Evolutionary conservation across 192 early-diverging fungal genomes (phyloP).

Genomic region (Thamnidium elegans): DNA sequence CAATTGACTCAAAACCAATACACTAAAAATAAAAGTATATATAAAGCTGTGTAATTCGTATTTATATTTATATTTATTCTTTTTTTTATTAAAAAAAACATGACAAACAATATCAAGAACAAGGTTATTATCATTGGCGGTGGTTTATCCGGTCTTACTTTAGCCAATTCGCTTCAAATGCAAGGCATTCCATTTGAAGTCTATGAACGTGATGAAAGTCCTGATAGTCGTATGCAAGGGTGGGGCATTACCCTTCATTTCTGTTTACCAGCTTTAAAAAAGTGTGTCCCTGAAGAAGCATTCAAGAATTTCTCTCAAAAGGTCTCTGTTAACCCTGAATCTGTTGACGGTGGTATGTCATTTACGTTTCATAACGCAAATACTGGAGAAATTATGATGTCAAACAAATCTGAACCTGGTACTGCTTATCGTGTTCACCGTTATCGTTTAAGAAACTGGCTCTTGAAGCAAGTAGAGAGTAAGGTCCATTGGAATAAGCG

Average conservation of each 20-base stretch:
- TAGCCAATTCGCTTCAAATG: constrained; percentile 14
- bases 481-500: constrained; percentile 19
- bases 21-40: too few relatives aligned
- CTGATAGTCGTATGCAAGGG: not conserved
- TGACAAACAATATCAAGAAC: not conserved
- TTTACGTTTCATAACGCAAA: constrained; percentile 6
- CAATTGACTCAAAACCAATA: too few relatives aligned
- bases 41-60: too few relatives aligned
- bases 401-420: not conserved
- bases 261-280: not conserved
- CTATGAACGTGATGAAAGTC: constrained; percentile 23
- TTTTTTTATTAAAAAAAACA: too few relatives aligned
- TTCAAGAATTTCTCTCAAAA: constrained; percentile 12
- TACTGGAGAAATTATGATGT: not conserved
- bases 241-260: constrained; percentile 9
- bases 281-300: constrained; percentile 1
- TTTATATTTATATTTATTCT: too few relatives aligned
- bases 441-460: constrained; percentile 7
- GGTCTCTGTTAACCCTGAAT: constrained; percentile 4
- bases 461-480: not conserved
- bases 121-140: constrained; percentile 32
- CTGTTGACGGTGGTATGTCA: not conserved
- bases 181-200: constrained; percentile 19
- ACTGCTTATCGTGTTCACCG: constrained; percentile 6
- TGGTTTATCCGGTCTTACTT: constrained; percentile 21